Evolutionary conservation across 106 monocot species (phyloP).

Genomic region (Dendrobium catenatum): DNA sequence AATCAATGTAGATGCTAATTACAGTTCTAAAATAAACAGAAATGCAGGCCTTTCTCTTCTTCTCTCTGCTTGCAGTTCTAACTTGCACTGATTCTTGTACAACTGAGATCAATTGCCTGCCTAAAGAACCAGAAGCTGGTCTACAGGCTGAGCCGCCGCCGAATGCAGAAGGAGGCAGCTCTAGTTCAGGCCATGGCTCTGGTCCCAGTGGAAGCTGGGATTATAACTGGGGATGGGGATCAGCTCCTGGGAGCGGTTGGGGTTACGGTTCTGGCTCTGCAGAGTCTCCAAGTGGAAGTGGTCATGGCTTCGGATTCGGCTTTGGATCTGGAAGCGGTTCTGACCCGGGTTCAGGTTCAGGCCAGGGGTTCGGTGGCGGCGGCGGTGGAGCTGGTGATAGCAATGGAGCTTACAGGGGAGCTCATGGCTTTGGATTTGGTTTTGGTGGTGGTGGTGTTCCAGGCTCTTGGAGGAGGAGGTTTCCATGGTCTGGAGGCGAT

Average conservation of each 20-base stretch:
- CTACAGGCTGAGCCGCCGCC: neutral
- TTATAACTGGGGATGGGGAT: constrained; percentile 70
- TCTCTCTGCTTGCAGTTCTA: neutral
- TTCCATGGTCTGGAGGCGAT: constrained; percentile 2
- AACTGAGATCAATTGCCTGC: constrained; percentile 9
- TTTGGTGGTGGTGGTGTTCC: constrained; percentile 9
- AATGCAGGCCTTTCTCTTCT: neutral
- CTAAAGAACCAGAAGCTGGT: neutral
- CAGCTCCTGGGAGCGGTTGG: constrained; percentile 43
- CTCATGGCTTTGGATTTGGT: constrained; percentile 13
- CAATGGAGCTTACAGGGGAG: constrained; percentile 19
- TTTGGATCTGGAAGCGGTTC: constrained; percentile 45
- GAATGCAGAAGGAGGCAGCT: neutral
- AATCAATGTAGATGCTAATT: neutral
- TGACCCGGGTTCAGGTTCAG: constrained; percentile 12
- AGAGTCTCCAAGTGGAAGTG: constrained; percentile 30
- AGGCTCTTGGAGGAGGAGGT: neutral
- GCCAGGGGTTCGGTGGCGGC: constrained; percentile 26
- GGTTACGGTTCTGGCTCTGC: constrained; percentile 65
- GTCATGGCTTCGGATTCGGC: constrained; percentile 46
- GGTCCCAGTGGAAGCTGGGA: constrained; percentile 35
- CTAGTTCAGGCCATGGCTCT: constrained; percentile 50
- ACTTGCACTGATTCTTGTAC: neutral
- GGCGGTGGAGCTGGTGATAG: constrained; percentile 6
- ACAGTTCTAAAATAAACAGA: neutral